Conservation (phyloP, 345 rosid species). For the Cardiospermum halicacabum region DNA sequence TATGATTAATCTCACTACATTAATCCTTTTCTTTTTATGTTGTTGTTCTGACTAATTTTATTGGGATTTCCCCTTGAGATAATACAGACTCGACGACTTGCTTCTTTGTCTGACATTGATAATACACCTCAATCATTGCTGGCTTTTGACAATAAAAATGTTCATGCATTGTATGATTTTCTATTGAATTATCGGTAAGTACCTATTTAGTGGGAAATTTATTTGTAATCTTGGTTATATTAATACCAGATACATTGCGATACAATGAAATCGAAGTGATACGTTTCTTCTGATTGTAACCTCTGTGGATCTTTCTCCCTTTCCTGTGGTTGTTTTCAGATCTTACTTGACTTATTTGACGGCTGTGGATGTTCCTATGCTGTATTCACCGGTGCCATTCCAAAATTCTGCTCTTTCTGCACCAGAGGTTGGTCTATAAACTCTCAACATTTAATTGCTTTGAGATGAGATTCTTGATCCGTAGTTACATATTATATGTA, state of each 20-base stretch:
- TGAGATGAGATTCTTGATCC: not conserved
- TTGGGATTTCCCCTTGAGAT: constrained; percentile 20
- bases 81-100: constrained; percentile 58
- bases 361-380: constrained; percentile 67
- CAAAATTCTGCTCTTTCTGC: constrained; percentile 76
- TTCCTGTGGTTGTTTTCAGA: constrained; percentile 38
- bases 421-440: constrained; percentile 63
- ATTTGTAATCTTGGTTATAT: not conserved
- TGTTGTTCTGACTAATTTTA: constrained; percentile 7
- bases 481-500: not conserved
- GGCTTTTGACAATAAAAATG: constrained; percentile 62
- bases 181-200: constrained; percentile 80
- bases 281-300: constrained; percentile 6
- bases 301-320: constrained; percentile 13
- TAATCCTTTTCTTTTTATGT: not conserved
- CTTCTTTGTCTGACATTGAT: constrained; percentile 61
- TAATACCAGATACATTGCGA: not conserved
- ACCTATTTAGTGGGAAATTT: not conserved
- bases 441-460: not conserved
- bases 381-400: constrained; percentile 78
- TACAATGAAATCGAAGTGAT: not conserved
- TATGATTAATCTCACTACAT: not conserved
- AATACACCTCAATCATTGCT: constrained; percentile 81
- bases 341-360: constrained; percentile 60
- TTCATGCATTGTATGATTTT: constrained; percentile 81